A percentile compares a stretch with the other conserved stretches of the same genome.
These are phyloP conservation scores for Iberis pinnata DNA, from an alignment of 345 rosid genomes.

Conservation along the genomic window DNA sequence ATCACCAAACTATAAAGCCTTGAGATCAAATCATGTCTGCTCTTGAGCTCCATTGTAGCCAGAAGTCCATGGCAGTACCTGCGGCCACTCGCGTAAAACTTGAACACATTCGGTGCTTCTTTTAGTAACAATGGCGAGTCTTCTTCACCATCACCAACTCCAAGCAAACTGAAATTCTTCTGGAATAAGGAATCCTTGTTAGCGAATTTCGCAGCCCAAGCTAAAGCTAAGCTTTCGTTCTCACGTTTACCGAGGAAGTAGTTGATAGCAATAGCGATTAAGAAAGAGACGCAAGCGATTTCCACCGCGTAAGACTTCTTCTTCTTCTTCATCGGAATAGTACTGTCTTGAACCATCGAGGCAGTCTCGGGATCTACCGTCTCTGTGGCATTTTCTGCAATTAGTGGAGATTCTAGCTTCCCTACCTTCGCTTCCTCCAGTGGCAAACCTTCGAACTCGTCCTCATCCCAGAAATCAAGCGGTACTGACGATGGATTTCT, in stretches of 20 bases:
- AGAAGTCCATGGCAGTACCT: conserved; percentile 85
- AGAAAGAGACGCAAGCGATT: conserved; percentile 54
- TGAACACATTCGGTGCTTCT: conserved; percentile 84
- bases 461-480: conserved; percentile 92
- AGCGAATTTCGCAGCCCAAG: conserved; percentile 86
- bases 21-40: conserved; percentile 86
- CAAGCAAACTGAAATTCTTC: conserved; percentile 75
- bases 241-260: conserved; percentile 80
- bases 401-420: conserved; percentile 1
- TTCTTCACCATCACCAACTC: conserved; percentile 68
- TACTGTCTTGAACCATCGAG: conserved; percentile 13
- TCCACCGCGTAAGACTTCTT: conserved; percentile 47
- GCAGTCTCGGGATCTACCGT: conserved; percentile 31
- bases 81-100: conserved; percentile 91
- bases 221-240: conserved; percentile 74
- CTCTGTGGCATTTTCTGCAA: conserved; percentile 24
- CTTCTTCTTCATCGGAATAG: conserved; percentile 28
- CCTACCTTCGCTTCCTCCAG: conserved; percentile 34
- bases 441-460: conserved; percentile 86
- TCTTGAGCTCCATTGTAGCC: conserved; percentile 92
- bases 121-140: conserved; percentile 81
- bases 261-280: conserved; percentile 57
- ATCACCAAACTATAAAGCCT: conserved; percentile 64
- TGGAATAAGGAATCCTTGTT: conserved; percentile 63
- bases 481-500: conserved; percentile 31